Conservation (phyloP, 805 yeast species). For the Hagleromyces aurorensis region DNA sequence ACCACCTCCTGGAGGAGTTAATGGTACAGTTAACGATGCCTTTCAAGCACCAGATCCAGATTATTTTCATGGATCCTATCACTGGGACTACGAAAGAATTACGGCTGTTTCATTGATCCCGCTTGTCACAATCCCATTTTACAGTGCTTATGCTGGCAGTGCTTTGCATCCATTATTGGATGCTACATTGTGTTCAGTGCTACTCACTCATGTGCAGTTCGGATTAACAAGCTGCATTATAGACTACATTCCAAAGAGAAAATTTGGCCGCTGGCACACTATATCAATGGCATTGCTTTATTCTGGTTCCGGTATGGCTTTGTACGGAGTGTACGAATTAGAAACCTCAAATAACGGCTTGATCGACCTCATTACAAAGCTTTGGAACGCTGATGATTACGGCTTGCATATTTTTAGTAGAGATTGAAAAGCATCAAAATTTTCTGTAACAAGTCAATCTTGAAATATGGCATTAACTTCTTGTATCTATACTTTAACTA, state of each 20-base stretch:
- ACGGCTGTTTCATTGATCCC: conserved; percentile 59
- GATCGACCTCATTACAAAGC: conserved; percentile 36
- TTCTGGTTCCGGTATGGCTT: conserved; percentile 55
- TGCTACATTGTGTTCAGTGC: conserved; percentile 44
- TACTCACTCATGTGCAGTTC: conserved; percentile 57
- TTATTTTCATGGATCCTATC: conserved; percentile 57
- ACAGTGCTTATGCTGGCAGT: conserved; percentile 36
- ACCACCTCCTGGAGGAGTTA: conserved; percentile 68
- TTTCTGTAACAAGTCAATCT: too few relatives aligned
- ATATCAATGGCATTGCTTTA: conserved; percentile 52
- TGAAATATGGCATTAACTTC: too few relatives aligned
- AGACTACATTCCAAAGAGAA: conserved; percentile 72
- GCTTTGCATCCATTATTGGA: conserved; percentile 48
- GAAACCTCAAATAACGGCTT: conserved; percentile 64
- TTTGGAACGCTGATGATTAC: conserved; percentile 33
- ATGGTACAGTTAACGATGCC: conserved; percentile 68
- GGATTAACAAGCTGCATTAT: conserved; percentile 73
- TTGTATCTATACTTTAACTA: too few relatives aligned
- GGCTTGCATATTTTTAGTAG: conserved; percentile 23
- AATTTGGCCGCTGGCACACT: conserved; percentile 57
- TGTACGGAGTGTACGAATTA: conserved; percentile 63
- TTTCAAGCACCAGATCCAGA: conserved; percentile 51
- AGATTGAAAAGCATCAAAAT: too few relatives aligned
- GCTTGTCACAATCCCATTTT: conserved; percentile 46
- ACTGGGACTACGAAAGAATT: conserved; percentile 65